Evolutionary conservation across 2,329 filamentous ascomycete genomes (phyloP), one percentile per base, ranked within the genome.

Genomic region (Fusarium palustre): DNA sequence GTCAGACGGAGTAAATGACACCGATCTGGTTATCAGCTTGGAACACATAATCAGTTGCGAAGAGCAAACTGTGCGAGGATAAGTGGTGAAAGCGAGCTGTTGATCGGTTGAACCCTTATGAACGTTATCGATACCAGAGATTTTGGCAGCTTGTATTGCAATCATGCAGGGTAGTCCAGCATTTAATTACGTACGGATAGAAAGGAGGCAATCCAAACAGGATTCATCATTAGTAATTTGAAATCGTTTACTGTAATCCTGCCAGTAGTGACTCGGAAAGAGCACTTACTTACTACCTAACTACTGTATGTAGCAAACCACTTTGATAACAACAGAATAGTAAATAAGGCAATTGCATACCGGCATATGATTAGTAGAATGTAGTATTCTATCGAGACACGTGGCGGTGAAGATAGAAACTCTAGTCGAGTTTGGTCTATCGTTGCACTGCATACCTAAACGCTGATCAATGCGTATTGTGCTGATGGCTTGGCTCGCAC

Each of bases 1-100:
- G 72, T 74, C 69, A 74, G 72, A 70, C 72, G 72, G 72, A 53
- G 53, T 56, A 72, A 74, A 68, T 50, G 53, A 53, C 52, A 64
- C 70, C 72, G 72, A 59, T 12, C 11, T 10, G 57, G 13, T 11
- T 13, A 34, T 24, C 33, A 18, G n/a, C n/a, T 55, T 25, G 5
- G 24, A 16, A 22, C 33, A 39, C n/a, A 31, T 12, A 30, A 22
- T 20, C 28, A 15, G 25, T 15, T 33, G n/a, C n/a, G 28, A 46
- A 30, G n/a, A 52, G 48, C 34, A n/a, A 52, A 10, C 9, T 39
- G 20, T n/a, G 15, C 10, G 10, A 30, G 18, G 25, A 24, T 41
- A 36, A 16, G 25, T 18, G 16, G 18, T 4, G 47, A n/a, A 49
- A 25, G 31, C 22, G 33, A 52, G 34, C n/a, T n/a, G n/a, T n/a